Conservation (phyloP, 2,329 filamentous ascomycete genomes). For the Paraphoma sp. region DNA sequence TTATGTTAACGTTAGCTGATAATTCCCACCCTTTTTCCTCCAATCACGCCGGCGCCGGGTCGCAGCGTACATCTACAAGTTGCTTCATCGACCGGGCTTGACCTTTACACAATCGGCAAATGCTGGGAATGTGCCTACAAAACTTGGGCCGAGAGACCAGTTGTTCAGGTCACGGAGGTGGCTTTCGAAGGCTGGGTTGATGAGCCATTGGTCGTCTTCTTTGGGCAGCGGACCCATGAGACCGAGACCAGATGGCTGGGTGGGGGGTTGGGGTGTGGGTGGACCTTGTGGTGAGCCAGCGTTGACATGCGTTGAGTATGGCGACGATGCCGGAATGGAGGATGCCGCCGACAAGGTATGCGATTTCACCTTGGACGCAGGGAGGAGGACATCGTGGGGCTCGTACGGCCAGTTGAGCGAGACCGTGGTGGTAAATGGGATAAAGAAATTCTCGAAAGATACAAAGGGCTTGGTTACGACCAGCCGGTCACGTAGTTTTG, state of each 20-base stretch:
- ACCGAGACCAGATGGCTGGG: slow-evolving; percentile 19
- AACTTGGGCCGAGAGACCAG: slow-evolving; percentile 78
- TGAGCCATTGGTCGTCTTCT: slow-evolving; percentile 68
- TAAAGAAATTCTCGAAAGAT: slow-evolving; percentile 81
- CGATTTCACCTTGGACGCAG: slow-evolving; percentile 45
- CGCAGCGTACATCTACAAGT: slow-evolving; percentile 15
- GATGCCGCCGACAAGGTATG: slow-evolving; percentile 27
- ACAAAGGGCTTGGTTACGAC: slow-evolving; percentile 62
- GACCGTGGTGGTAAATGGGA: slow-evolving; percentile 78
- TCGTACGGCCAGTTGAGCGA: slow-evolving; percentile 87
- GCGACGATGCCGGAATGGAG: slow-evolving; percentile 31
- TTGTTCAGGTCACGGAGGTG: slow-evolving; percentile 79
- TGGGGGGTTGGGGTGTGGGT: slow-evolving; percentile 28
- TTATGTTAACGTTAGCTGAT: slow-evolving; percentile 8
- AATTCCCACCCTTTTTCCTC: background rate
- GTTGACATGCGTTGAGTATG: slow-evolving; percentile 40
- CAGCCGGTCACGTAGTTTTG: slow-evolving; percentile 73
- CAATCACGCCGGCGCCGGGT: slow-evolving; percentile 3
- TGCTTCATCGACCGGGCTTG: slow-evolving; percentile 31
- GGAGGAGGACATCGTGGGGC: slow-evolving; percentile 69
- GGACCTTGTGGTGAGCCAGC: slow-evolving; percentile 34
- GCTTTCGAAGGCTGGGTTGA: slow-evolving; percentile 86
- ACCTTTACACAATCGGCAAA: slow-evolving; percentile 50
- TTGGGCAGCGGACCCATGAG: slow-evolving; percentile 19
- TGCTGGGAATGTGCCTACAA: slow-evolving; percentile 69